Percentiles rank a stretch among this genome's conserved stretches.
These are phyloP conservation scores for Dujonia santamariae DNA, from an alignment of 1,139 yeast species.

Conservation along the genomic window DNA sequence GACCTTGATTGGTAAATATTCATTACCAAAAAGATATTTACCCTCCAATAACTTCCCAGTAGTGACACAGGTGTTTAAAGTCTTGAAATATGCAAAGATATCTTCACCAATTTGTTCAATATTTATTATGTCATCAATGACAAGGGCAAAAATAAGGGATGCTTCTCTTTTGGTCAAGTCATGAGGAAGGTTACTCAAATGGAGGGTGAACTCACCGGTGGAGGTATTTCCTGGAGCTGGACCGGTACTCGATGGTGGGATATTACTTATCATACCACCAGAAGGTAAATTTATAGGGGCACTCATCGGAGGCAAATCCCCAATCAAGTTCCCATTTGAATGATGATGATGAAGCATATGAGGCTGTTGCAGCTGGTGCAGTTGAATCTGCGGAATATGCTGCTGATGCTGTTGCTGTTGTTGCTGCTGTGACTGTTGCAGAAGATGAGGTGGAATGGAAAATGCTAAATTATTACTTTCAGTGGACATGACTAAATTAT, in stretches of 20 bases:
- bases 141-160: conserved; percentile 72
- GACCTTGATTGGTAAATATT: conserved; percentile 49
- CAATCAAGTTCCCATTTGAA: conserved; percentile 1
- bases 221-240: neutral
- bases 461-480: conserved; percentile 7
- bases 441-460: conserved; percentile 7
- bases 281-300: neutral
- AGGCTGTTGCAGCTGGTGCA: conserved; percentile 3
- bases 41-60: conserved; percentile 70
- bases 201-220: conserved; percentile 20
- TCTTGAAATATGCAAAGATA: conserved; percentile 63
- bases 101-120: conserved; percentile 51
- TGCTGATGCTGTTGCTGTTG: conserved; percentile 5
- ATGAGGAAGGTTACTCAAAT: conserved; percentile 61
- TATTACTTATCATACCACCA: neutral
- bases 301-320: neutral
- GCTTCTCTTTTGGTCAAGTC: conserved; percentile 79
- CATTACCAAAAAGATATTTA: conserved; percentile 62
- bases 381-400: neutral
- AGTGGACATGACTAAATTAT: conserved; percentile 5
- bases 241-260: neutral
- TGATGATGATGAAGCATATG: conserved; percentile 4
- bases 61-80: conserved; percentile 62
- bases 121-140: conserved; percentile 60
- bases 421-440: conserved; percentile 1